Base-by-base conservation (phyloP, 352 stramenopile genomes). In the Phytophthora pisi region DNA sequence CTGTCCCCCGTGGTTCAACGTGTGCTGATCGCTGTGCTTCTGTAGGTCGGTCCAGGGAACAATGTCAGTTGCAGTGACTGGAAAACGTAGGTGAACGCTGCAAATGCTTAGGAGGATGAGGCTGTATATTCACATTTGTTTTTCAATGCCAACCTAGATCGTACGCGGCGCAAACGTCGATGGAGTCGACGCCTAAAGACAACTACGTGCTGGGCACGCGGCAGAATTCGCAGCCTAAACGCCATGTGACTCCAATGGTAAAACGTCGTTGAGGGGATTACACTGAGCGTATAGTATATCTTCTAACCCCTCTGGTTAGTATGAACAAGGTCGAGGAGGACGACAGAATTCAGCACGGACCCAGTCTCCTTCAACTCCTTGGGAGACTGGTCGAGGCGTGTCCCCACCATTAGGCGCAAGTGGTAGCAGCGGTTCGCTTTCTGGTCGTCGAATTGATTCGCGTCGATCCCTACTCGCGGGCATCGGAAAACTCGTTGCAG, bases 401-500 rank as follows among this genome's bases (percentile, higher is more conserved):
- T 82, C 64, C 31, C 51, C 55, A 23, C 16, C 45, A 30, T 30
- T 71, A 23, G 57, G 40, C 15, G 61, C 46, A 46, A 86, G 70
- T 57, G 47, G 52, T 2, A 87, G 65, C 51, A 70, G 40, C 10
- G 67, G 68, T 16, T 78, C 66, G 10, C 62, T 86, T 18, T 81
- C 75, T 36, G 69, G 79, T 4, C 79, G 75, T 36, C 71, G 77
- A 51, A 52, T 89, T 11, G 78, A 88, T 51, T 79, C 80, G 1
- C 79, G 79, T 11, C 75, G 76, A 38, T 94, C 84, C 4, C 61
- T 94, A n/a, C 84, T 94, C 15, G 84, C 84, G 11, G 86, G 84
- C 0, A 92, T 94, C 26, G 84, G 84, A 13, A 90, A 92, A 18
- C 65, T 88, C 5, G 79, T 94, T n/a, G 81, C 86, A 15, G 70